Percentiles rank a stretch among this genome's conserved stretches.
Conservation (phyloP, 192 early-diverging fungal species). For the Umbelopsis sp. region DNA sequence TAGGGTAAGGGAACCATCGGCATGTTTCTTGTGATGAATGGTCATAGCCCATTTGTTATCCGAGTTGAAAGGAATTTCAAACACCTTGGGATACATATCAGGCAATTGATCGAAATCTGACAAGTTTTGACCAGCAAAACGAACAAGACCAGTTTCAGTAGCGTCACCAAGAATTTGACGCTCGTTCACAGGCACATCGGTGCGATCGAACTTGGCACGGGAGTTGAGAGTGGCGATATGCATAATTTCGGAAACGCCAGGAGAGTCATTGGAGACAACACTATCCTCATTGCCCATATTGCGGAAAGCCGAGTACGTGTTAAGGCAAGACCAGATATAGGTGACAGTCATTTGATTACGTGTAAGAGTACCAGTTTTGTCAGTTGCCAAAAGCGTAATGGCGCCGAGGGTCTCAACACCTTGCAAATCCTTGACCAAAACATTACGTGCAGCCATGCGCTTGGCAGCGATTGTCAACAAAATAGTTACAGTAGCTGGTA, state of each 20-base stretch:
- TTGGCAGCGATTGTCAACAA: constrained; percentile 94
- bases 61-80: constrained; percentile 96
- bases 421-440: constrained; percentile 94
- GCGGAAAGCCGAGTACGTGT: constrained; percentile 61
- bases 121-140: constrained; percentile 76
- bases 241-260: constrained; percentile 77
- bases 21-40: constrained; percentile 79
- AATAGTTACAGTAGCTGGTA: constrained; percentile 93
- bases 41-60: constrained; percentile 95
- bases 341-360: constrained; percentile 97
- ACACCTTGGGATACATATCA: constrained; percentile 79
- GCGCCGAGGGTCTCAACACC: constrained; percentile 97
- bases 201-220: constrained; percentile 88
- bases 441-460: constrained; percentile 86
- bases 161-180: constrained; percentile 90
- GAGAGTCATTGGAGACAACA: constrained; percentile 35
- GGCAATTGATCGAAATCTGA: constrained; percentile 71
- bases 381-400: constrained; percentile 94
- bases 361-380: constrained; percentile 97
- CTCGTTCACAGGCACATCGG: constrained; percentile 80
- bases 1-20: constrained; percentile 68
- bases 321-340: constrained; percentile 82
- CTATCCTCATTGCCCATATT: constrained; percentile 33
- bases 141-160: constrained; percentile 89
- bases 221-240: constrained; percentile 82